These are phyloP conservation scores for Phytophthora pluvialis DNA, from an alignment of 352 stramenopile genomes.

Conservation along the genomic window DNA sequence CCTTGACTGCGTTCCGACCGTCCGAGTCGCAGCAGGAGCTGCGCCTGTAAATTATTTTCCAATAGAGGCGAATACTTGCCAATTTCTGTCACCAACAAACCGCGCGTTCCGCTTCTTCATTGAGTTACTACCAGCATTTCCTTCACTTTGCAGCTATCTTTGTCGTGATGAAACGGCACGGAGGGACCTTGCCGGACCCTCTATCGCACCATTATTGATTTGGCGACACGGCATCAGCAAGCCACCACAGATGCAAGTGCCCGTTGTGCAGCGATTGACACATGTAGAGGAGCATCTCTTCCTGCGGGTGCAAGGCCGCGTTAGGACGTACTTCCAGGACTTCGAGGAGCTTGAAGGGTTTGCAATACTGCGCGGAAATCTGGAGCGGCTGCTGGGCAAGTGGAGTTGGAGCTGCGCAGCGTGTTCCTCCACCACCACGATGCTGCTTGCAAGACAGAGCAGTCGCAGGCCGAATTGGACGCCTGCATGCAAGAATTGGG, in stretches of 20 bases:
- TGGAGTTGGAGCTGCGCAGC: slow-evolving; percentile 44
- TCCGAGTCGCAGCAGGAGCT: slow-evolving; percentile 18
- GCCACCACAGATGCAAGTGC: slow-evolving; percentile 4
- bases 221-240: neutral
- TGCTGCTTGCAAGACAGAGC: slow-evolving; percentile 30
- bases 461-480: slow-evolving; percentile 24
- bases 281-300: slow-evolving; percentile 47
- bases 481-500: slow-evolving; percentile 16
- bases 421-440: slow-evolving; percentile 44
- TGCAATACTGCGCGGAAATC: slow-evolving; percentile 36
- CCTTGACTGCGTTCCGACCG: slow-evolving; percentile 10
- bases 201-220: slow-evolving; percentile 6
- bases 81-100: slow-evolving; percentile 26
- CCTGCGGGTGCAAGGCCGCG: slow-evolving; percentile 28
- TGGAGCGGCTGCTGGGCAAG: slow-evolving; percentile 39
- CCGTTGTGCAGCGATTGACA: slow-evolving; percentile 28
- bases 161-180: slow-evolving; percentile 10
- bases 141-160: neutral
- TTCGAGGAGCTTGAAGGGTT: slow-evolving; percentile 59
- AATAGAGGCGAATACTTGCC: slow-evolving; percentile 44
- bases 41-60: slow-evolving; percentile 48
- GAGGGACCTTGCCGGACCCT: neutral
- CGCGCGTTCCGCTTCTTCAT: neutral
- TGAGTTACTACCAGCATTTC: neutral
- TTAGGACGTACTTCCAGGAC: slow-evolving; percentile 42